Conservation (phyloP, 371 early-diverging fungal species). For the Mucor saturninus region DNA sequence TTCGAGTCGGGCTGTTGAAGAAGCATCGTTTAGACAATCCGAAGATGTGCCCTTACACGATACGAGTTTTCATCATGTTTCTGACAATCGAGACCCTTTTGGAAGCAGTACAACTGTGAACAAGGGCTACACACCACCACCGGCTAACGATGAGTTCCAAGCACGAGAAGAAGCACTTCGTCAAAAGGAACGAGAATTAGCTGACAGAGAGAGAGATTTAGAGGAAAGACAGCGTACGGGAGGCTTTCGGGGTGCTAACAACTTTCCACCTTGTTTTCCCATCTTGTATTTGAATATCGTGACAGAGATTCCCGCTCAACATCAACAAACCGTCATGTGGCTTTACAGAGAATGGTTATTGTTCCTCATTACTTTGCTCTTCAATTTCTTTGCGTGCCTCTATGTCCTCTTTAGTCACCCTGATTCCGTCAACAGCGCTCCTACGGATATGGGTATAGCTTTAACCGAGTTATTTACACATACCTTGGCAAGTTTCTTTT, state of each 20-base stretch:
- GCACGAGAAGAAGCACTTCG: conserved; percentile 67
- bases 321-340: conserved; percentile 67
- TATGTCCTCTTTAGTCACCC: conserved; percentile 72
- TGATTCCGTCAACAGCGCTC: conserved; percentile 66
- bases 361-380: conserved; percentile 70
- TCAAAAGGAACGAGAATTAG: conserved; percentile 69
- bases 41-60: conserved; percentile 30
- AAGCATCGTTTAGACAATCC: conserved; percentile 28
- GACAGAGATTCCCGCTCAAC: conserved; percentile 72
- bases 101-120: not conserved
- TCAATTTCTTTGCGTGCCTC: conserved; percentile 82
- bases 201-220: conserved; percentile 69
- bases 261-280: conserved; percentile 86
- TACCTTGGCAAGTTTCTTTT: conserved; percentile 76
- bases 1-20: conserved; percentile 34
- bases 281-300: conserved; percentile 82
- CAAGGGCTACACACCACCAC: not conserved
- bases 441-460: conserved; percentile 78
- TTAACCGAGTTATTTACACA: conserved; percentile 82
- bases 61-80: conserved; percentile 45
- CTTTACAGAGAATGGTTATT: conserved; percentile 82
- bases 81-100: conserved; percentile 43
- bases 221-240: conserved; percentile 32
- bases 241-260: conserved; percentile 67
- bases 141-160: conserved; percentile 12